Evolutionary conservation across 257 asterid species (phyloP).

Genomic region (Nicotiana paniculata): DNA sequence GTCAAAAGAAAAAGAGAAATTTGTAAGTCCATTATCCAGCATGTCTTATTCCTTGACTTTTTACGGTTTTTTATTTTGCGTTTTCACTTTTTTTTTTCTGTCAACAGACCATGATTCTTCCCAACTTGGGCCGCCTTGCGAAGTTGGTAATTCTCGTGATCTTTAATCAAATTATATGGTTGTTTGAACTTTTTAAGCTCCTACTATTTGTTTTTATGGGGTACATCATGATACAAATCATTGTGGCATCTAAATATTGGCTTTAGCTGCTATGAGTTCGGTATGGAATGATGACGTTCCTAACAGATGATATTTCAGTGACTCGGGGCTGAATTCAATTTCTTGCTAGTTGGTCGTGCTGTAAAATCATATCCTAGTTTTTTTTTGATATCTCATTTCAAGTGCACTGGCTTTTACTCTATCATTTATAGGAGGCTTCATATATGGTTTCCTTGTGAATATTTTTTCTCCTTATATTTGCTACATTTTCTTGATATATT

Average conservation of each 20-base stretch:
- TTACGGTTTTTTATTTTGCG: background rate
- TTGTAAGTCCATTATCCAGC: slow-evolving; percentile 45
- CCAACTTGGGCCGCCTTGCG: slow-evolving; percentile 89
- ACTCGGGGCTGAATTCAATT: background rate
- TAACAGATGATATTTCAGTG: background rate
- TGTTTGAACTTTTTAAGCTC: background rate
- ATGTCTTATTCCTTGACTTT: slow-evolving; percentile 1
- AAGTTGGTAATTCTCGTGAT: slow-evolving; percentile 61
- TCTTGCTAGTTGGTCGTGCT: background rate
- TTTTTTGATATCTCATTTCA: background rate
- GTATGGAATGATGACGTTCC: slow-evolving; percentile 2
- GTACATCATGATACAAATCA: background rate
- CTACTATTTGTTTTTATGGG: background rate
- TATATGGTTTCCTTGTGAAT: background rate
- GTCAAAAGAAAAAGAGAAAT: slow-evolving; percentile 79
- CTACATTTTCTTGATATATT: background rate
- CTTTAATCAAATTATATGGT: slow-evolving; percentile 9
- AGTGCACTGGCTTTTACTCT: background rate
- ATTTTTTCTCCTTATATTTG: background rate
- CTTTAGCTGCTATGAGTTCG: background rate
- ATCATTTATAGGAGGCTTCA: background rate
- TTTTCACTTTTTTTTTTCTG: slow-evolving; percentile 28
- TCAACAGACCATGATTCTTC: slow-evolving; percentile 85
- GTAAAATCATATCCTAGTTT: slow-evolving; percentile 1
- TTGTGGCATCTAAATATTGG: background rate